Evolutionary conservation across 768 basidiomycete genomes (phyloP).

Genomic region (Suillus subluteus): DNA sequence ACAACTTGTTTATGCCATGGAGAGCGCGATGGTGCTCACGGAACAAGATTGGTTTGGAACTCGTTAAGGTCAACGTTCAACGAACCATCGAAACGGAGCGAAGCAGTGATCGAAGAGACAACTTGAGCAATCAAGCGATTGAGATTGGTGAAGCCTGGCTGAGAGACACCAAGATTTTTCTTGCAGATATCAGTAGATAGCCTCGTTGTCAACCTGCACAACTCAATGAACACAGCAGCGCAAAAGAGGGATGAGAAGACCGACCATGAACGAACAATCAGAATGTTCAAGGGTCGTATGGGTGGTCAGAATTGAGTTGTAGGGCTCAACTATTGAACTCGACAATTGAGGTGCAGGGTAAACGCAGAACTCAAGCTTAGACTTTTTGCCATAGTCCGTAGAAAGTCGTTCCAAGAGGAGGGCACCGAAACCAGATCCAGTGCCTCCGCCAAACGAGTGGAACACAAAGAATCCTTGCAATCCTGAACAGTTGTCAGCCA

Average conservation of each 20-base stretch:
- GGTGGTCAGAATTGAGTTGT: constrained; percentile 97
- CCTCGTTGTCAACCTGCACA: constrained; percentile 92
- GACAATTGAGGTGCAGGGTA: constrained; percentile 95
- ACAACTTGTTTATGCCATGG: constrained; percentile 12
- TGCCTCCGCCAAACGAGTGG: constrained; percentile 99
- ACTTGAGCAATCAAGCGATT: constrained; percentile 98
- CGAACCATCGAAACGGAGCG: constrained; percentile 95
- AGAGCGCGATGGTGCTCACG: constrained; percentile 56
- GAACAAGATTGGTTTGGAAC: constrained; percentile 98
- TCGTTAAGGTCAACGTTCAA: constrained; percentile 97
- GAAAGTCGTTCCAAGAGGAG: constrained; percentile 96
- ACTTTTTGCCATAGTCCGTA: constrained; percentile 99
- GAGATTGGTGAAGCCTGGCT: constrained; percentile 90
- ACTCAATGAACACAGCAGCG: constrained; percentile 16
- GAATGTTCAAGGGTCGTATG: constrained; percentile 99
- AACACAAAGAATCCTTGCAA: constrained; percentile 99
- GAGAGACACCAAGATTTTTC: constrained; percentile 82
- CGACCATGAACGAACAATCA: constrained; percentile 99
- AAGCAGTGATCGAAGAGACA: constrained; percentile 97
- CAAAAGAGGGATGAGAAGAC: neutral
- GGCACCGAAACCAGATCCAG: constrained; percentile 98
- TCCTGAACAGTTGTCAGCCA: constrained; percentile 97
- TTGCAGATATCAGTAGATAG: constrained; percentile 99
- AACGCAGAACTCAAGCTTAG: constrained; percentile 97
- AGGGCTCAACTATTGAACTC: constrained; percentile 97